phyloP scores from a whole-genome alignment of 2,329 filamentous ascomycete genomes.

The Aspergillus pseudotamarii region DNA sequence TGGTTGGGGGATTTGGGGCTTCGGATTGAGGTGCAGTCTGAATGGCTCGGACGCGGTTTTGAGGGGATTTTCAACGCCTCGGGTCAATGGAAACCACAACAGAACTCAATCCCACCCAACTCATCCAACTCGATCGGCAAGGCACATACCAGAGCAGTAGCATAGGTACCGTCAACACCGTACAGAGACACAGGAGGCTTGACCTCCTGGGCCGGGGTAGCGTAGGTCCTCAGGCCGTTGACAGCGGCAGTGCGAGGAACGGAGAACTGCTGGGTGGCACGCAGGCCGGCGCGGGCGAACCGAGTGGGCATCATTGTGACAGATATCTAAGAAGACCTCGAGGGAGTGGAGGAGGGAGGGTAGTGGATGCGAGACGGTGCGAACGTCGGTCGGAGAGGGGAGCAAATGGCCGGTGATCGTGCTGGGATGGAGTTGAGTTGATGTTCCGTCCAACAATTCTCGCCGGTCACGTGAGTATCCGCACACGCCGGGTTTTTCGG shows the following conservation, averaged over 20 bases:
- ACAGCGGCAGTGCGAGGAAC: conserved; percentile 43
- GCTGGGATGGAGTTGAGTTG: conserved; percentile 22
- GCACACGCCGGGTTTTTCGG: conserved; percentile 30
- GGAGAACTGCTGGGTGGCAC: conserved; percentile 53
- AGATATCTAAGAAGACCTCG: conserved; percentile 28
- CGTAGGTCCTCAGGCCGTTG: conserved; percentile 71
- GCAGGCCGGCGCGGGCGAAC: conserved; percentile 59
- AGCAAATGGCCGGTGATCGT: conserved; percentile 19
- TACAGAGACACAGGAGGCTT: conserved; percentile 90
- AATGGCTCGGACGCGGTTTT: conserved; percentile 8
- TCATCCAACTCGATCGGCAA: background rate
- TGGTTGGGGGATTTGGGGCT: conserved; percentile 2
- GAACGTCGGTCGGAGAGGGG: conserved; percentile 28
- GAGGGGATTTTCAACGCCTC: conserved; percentile 16
- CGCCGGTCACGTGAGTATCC: conserved; percentile 32
- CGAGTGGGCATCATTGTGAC: conserved; percentile 59
- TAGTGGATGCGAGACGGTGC: conserved; percentile 29
- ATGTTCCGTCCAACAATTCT: conserved; percentile 30
- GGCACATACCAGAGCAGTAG: conserved; percentile 87
- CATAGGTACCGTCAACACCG: conserved; percentile 97
- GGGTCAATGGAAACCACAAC: conserved; percentile 20
- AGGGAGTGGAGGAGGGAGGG: conserved; percentile 19
- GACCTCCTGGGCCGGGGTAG: conserved; percentile 66
- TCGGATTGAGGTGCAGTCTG: background rate
- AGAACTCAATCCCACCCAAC: background rate